Evolutionary conservation across 106 monocot species (phyloP).

Genomic region (Allium sativum): DNA sequence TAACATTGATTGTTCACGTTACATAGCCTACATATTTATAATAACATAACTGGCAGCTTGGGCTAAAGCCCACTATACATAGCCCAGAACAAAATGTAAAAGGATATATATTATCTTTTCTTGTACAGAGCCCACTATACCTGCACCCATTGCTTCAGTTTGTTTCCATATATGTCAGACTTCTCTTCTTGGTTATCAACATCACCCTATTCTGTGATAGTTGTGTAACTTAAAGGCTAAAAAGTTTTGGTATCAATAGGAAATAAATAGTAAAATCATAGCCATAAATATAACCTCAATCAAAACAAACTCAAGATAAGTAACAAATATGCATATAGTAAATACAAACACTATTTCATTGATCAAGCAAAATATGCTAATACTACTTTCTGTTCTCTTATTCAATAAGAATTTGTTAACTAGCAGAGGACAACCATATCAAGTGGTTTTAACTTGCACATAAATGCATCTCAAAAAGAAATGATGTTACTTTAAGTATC

Average conservation of each 20-base stretch:
- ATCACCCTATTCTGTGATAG: conserved; percentile 38
- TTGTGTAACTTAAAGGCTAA: conserved; percentile 43
- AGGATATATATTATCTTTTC: too few relatives aligned
- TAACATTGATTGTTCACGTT: too few relatives aligned
- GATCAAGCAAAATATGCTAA: neutral
- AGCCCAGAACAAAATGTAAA: too few relatives aligned
- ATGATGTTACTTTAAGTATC: neutral
- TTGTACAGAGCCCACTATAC: too few relatives aligned
- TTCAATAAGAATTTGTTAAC: too few relatives aligned
- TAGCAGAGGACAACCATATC: neutral
- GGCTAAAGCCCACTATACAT: too few relatives aligned
- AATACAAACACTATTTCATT: neutral
- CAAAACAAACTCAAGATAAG: neutral
- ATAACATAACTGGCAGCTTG: too few relatives aligned
- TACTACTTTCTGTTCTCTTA: neutral
- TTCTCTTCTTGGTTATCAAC: conserved; percentile 39
- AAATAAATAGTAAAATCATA: neutral
- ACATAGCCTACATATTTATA: too few relatives aligned
- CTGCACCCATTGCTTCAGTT: conserved; percentile 96
- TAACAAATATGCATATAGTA: neutral
- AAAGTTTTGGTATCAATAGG: neutral
- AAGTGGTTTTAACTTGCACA: neutral
- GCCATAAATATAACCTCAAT: neutral
- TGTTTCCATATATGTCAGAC: conserved; percentile 67
- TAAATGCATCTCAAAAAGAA: neutral